Conservation (phyloP, 169 alveolate species). For the Plasmodium knowlesi region DNA sequence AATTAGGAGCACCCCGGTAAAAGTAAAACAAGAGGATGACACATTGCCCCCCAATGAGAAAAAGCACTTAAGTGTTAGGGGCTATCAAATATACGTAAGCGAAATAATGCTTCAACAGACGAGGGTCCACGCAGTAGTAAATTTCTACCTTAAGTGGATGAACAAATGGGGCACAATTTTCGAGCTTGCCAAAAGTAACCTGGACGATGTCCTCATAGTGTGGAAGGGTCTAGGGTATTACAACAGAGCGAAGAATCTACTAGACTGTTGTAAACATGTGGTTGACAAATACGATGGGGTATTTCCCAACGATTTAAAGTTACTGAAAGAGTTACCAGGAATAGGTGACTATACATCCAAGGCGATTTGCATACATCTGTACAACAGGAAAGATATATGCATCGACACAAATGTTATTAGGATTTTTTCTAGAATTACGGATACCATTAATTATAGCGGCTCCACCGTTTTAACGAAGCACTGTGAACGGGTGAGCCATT, state of each 20-base stretch:
- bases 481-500: conserved; percentile 40
- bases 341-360: conserved; percentile 81
- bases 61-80: conserved; percentile 16
- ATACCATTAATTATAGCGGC: conserved; percentile 61
- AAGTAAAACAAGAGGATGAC: background rate
- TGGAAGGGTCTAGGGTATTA: conserved; percentile 81
- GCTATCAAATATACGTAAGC: conserved; percentile 78
- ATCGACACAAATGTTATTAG: conserved; percentile 79
- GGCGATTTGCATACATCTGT: conserved; percentile 75
- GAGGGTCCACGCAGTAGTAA: conserved; percentile 76
- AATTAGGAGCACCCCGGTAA: background rate
- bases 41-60: background rate
- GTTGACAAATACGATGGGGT: conserved; percentile 68
- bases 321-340: conserved; percentile 77
- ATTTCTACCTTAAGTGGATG: conserved; percentile 79
- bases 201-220: conserved; percentile 63
- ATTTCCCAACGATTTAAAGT: conserved; percentile 58
- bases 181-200: conserved; percentile 55
- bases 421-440: conserved; percentile 75
- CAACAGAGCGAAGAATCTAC: conserved; percentile 76
- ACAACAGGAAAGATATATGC: conserved; percentile 70
- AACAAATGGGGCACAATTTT: conserved; percentile 71
- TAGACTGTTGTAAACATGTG: conserved; percentile 72
- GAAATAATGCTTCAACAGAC: conserved; percentile 85
- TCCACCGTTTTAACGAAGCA: conserved; percentile 48